Conservation (phyloP, 441 rosid species). For the Iberis amara region DNA sequence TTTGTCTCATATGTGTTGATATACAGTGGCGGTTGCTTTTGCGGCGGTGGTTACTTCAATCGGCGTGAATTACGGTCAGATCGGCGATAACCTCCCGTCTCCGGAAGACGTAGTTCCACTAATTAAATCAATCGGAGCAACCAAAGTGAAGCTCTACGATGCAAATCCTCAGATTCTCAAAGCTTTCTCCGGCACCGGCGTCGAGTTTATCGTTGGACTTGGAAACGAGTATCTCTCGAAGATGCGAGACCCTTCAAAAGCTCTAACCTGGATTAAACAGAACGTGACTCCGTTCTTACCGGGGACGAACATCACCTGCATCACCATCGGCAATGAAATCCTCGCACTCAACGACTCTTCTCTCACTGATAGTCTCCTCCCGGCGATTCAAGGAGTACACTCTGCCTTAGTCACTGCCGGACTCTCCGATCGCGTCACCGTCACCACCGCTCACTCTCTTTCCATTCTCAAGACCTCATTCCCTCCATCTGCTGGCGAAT, state of each 20-base stretch:
- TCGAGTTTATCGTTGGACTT: slow-evolving; percentile 75
- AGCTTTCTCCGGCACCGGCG: slow-evolving; percentile 70
- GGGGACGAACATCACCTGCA: slow-evolving; percentile 68
- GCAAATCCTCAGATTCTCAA: slow-evolving; percentile 69
- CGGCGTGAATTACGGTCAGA: slow-evolving; percentile 90
- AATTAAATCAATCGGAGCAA: slow-evolving; percentile 74
- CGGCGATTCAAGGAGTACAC: slow-evolving; percentile 78
- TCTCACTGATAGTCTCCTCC: slow-evolving; percentile 47
- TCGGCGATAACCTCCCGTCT: slow-evolving; percentile 73
- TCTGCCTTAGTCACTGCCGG: slow-evolving; percentile 57
- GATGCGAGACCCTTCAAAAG: slow-evolving; percentile 56
- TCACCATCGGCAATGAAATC: slow-evolving; percentile 80
- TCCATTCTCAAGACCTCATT: slow-evolving; percentile 62
- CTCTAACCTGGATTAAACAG: slow-evolving; percentile 59
- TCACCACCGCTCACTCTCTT: slow-evolving; percentile 90
- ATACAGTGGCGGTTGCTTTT: slow-evolving; percentile 16
- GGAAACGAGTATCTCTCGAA: slow-evolving; percentile 65
- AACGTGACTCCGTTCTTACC: slow-evolving; percentile 69
- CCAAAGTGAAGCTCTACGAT: slow-evolving; percentile 84
- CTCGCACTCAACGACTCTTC: slow-evolving; percentile 66
- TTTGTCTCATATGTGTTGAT: slow-evolving; percentile 3
- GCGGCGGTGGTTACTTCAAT: slow-evolving; percentile 39
- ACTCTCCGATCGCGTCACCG: slow-evolving; percentile 55
- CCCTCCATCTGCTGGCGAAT: slow-evolving; percentile 86
- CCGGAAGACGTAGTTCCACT: slow-evolving; percentile 68